A percentile compares a stretch with the other conserved stretches of the same genome.
These are phyloP conservation scores for Arachnomyces sp. DNA, from an alignment of 2,329 filamentous ascomycete species.

Conservation along the genomic window DNA sequence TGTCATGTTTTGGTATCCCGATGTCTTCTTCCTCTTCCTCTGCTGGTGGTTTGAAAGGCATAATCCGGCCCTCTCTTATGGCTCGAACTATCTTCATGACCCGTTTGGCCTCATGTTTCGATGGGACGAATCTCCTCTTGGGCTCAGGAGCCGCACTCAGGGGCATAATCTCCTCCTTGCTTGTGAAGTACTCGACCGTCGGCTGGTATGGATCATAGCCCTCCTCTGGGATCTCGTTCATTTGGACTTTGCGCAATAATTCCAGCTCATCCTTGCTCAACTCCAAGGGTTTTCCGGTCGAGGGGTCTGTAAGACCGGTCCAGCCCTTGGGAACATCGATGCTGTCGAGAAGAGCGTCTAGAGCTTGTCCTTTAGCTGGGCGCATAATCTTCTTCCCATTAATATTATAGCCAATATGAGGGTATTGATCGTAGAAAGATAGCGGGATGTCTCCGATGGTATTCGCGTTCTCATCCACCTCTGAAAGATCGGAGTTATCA, in stretches of 20 bases:
- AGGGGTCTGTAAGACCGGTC: slow-evolving; percentile 89
- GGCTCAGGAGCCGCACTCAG: slow-evolving; percentile 90
- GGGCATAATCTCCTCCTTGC: slow-evolving; percentile 86
- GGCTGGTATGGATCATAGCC: slow-evolving; percentile 92
- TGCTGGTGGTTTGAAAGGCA: slow-evolving; percentile 74
- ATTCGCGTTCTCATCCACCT: slow-evolving; percentile 69
- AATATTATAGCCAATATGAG: slow-evolving; percentile 97
- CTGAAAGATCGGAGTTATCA: slow-evolving; percentile 93
- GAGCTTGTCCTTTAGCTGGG: slow-evolving; percentile 82
- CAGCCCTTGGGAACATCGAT: slow-evolving; percentile 96
- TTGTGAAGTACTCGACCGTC: slow-evolving; percentile 88
- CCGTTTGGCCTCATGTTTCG: slow-evolving; percentile 91
- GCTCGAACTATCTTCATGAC: slow-evolving; percentile 96
- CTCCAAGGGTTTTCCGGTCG: slow-evolving; percentile 86
- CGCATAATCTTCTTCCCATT: slow-evolving; percentile 98
- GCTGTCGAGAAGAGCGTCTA: slow-evolving; percentile 88
- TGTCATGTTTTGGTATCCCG: slow-evolving; percentile 68
- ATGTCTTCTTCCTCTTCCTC: slow-evolving; percentile 66
- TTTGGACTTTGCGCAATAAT: slow-evolving; percentile 76
- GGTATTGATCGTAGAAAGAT: slow-evolving; percentile 93
- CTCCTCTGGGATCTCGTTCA: slow-evolving; percentile 78
- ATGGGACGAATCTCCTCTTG: slow-evolving; percentile 89
- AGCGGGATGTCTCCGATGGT: slow-evolving; percentile 93
- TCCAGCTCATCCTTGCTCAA: slow-evolving; percentile 82
- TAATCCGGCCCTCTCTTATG: slow-evolving; percentile 85